These are phyloP conservation scores for Graphilbum fragrans DNA, from an alignment of 2,329 filamentous ascomycete genomes.

Conservation along the genomic window DNA sequence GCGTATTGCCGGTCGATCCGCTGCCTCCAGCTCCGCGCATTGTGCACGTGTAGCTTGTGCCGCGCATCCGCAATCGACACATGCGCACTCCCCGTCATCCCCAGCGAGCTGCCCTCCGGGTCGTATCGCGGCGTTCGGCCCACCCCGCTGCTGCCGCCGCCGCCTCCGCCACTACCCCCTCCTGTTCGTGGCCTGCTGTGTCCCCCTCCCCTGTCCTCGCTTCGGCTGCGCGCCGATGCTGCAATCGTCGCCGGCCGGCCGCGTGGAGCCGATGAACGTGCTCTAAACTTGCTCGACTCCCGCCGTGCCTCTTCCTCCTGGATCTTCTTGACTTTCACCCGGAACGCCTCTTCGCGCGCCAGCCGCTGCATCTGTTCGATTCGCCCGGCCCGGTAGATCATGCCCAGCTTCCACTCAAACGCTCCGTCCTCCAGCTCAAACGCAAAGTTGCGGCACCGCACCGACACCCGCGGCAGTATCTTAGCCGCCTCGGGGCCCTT, in stretches of 20 bases:
- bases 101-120: slow-evolving; percentile 56
- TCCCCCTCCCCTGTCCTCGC: slow-evolving; percentile 13
- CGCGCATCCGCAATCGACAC: slow-evolving; percentile 67
- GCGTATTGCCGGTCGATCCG: slow-evolving; percentile 69
- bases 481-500: slow-evolving; percentile 82
- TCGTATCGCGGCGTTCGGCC: slow-evolving; percentile 57
- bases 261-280: slow-evolving; percentile 38
- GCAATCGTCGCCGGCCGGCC: slow-evolving; percentile 11
- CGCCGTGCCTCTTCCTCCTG: slow-evolving; percentile 54
- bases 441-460: slow-evolving; percentile 69
- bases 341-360: slow-evolving; percentile 81
- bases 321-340: slow-evolving; percentile 75
- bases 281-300: slow-evolving; percentile 38
- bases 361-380: slow-evolving; percentile 83
- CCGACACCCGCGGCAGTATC: slow-evolving; percentile 69
- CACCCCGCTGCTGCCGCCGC: slow-evolving; percentile 22
- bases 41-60: slow-evolving; percentile 62
- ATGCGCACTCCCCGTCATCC: slow-evolving; percentile 59
- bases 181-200: not conserved
- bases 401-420: slow-evolving; percentile 93
- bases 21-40: slow-evolving; percentile 83
- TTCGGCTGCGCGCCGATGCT: slow-evolving; percentile 33
- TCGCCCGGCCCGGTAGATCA: slow-evolving; percentile 83
- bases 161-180: slow-evolving; percentile 11
- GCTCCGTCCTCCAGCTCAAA: slow-evolving; percentile 93